Percentiles rank a stretch among this genome's conserved stretches.
Conservation (phyloP, 345 rosid genomes). For the Sapria himalayana region DNA sequence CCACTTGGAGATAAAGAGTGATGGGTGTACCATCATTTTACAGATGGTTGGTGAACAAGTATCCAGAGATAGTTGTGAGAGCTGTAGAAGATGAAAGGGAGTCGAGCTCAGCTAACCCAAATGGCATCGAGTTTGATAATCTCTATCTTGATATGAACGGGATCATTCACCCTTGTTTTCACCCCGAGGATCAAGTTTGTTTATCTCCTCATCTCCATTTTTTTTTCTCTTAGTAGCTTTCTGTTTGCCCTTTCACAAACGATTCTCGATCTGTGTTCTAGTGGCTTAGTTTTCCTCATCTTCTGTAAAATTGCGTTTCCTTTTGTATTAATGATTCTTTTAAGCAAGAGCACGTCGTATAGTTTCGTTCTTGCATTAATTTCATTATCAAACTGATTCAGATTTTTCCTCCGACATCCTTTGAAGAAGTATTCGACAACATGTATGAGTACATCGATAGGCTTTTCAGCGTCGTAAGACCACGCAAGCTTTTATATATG, state of each 20-base stretch:
- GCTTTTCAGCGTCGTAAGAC: slow-evolving; percentile 12
- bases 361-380: too few relatives aligned
- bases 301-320: not conserved
- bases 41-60: slow-evolving; percentile 14
- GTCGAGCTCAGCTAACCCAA: slow-evolving; percentile 7
- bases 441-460: slow-evolving; percentile 10
- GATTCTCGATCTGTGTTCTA: too few relatives aligned
- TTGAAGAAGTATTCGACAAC: slow-evolving; percentile 9
- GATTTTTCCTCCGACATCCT: slow-evolving; percentile 7
- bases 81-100: slow-evolving; percentile 6
- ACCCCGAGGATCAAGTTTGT: slow-evolving; percentile 9
- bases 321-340: not conserved
- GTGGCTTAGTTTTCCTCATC: not conserved
- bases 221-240: not conserved
- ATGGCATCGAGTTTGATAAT: slow-evolving; percentile 14
- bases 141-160: slow-evolving; percentile 16
- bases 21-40: slow-evolving; percentile 17
- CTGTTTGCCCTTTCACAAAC: not conserved
- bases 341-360: too few relatives aligned
- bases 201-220: not conserved
- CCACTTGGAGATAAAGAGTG: too few relatives aligned
- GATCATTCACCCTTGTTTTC: slow-evolving; percentile 18
- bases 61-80: slow-evolving; percentile 7
- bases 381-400: not conserved
- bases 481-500: slow-evolving; percentile 11